Percentiles rank a stretch among this genome's conserved stretches.
Evolutionary conservation across 148 eudicot species (phyloP).

Genomic region (Amaranthus palmeri): DNA sequence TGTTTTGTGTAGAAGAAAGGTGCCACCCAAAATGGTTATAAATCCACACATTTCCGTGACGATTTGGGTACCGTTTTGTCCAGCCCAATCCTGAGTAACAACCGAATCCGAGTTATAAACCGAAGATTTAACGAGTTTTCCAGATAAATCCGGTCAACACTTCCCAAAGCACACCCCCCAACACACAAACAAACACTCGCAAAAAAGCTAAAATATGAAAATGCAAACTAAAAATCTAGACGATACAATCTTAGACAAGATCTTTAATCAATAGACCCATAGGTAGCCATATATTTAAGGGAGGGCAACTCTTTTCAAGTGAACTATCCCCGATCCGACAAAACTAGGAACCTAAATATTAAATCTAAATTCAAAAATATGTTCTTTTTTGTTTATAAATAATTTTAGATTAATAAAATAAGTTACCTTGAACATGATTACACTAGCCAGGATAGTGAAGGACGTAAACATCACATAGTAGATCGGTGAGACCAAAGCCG

Average conservation of each 20-base stretch:
- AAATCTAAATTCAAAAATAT: not conserved
- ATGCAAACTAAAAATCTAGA: too few species aligned
- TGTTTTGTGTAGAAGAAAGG: slow-evolving; percentile 58
- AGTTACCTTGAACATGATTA: slow-evolving; percentile 57
- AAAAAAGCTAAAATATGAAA: too few species aligned
- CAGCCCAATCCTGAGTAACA: slow-evolving; percentile 47
- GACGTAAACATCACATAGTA: slow-evolving; percentile 62
- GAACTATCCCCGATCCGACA: not conserved
- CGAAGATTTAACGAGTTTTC: not conserved
- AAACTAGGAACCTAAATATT: not conserved
- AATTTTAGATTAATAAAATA: not conserved
- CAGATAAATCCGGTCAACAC: too few species aligned
- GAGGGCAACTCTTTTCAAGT: not conserved
- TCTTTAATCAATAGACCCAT: too few species aligned
- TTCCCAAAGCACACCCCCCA: too few species aligned
- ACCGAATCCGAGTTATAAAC: slow-evolving; percentile 4
- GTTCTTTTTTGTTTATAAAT: not conserved
- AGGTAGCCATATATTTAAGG: not conserved
- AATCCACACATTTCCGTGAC: slow-evolving; percentile 58
- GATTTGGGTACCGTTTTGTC: slow-evolving; percentile 47
- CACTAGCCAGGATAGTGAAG: slow-evolving; percentile 51
- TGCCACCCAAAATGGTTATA: slow-evolving; percentile 49
- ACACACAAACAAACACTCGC: too few species aligned
- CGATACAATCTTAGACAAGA: too few species aligned
- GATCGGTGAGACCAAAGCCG: slow-evolving; percentile 54